phyloP scores from a whole-genome alignment of 2,329 filamentous ascomycete species.

The Pseudophaeomoniella oleicola region DNA sequence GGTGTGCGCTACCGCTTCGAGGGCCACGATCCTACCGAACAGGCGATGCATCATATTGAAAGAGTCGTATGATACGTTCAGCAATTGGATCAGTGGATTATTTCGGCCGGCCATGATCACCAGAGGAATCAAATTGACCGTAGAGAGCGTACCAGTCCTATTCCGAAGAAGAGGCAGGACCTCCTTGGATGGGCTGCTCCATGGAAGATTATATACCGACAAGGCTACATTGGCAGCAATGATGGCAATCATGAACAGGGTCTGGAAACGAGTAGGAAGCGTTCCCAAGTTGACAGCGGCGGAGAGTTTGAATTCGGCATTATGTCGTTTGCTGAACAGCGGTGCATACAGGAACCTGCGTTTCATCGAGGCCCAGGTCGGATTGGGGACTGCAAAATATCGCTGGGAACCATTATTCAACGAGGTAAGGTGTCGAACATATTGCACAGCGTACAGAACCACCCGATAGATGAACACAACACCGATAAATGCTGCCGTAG shows the following conservation, averaged over 20 bases:
- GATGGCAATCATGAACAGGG: slow-evolving; percentile 24
- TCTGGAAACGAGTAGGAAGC: slow-evolving; percentile 31
- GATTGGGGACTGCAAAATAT: slow-evolving; percentile 53
- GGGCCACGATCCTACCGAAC: slow-evolving; percentile 57
- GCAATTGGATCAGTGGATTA: slow-evolving; percentile 26
- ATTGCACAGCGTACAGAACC: slow-evolving; percentile 43
- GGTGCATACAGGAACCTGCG: slow-evolving; percentile 43
- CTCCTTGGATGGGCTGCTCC: slow-evolving; percentile 17
- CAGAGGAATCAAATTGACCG: slow-evolving; percentile 28
- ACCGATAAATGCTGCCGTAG: slow-evolving; percentile 49
- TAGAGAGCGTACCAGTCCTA: slow-evolving; percentile 25
- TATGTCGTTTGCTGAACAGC: slow-evolving; percentile 27
- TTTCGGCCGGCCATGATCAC: slow-evolving; percentile 26
- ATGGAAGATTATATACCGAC: slow-evolving; percentile 34
- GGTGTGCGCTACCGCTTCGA: slow-evolving; percentile 57
- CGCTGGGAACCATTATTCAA: slow-evolving; percentile 66
- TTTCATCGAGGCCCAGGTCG: slow-evolving; percentile 52
- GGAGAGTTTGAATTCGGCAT: slow-evolving; percentile 29
- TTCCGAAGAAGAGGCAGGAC: slow-evolving; percentile 26
- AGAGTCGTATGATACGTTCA: slow-evolving; percentile 27
- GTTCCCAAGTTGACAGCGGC: slow-evolving; percentile 28
- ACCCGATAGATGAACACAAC: slow-evolving; percentile 55
- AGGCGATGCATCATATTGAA: slow-evolving; percentile 57
- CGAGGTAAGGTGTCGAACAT: slow-evolving; percentile 59
- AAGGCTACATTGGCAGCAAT: slow-evolving; percentile 30